A percentile compares a stretch with the other conserved stretches of the same genome.
Evolutionary conservation across 441 rosid species (phyloP).

Genomic region (Flueggea neowawraea): DNA sequence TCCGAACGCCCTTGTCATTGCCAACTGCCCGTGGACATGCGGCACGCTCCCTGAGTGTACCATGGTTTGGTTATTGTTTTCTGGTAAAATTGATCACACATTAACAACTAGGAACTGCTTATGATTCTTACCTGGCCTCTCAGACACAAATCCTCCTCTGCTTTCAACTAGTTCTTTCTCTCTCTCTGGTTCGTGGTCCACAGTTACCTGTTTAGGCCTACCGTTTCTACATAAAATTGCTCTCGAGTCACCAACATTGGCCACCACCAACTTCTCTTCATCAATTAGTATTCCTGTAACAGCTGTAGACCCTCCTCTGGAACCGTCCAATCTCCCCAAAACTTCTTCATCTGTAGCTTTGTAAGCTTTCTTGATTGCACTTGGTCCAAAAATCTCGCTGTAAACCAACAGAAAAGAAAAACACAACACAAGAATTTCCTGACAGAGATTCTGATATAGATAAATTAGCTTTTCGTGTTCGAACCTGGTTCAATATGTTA

Average conservation of each 20-base stretch:
- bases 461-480: not conserved
- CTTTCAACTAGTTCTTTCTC: constrained; percentile 31
- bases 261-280: constrained; percentile 37
- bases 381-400: constrained; percentile 40
- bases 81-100: not conserved
- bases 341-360: constrained; percentile 35
- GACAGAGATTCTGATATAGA: not conserved
- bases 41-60: constrained; percentile 30
- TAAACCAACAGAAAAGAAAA: not conserved
- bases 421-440: not conserved
- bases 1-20: constrained; percentile 52
- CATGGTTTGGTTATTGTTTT: no score
- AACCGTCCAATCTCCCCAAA: constrained; percentile 26
- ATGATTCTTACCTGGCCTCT: constrained; percentile 14
- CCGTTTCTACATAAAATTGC: constrained; percentile 37
- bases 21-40: constrained; percentile 43
- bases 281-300: constrained; percentile 49
- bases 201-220: constrained; percentile 17
- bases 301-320: constrained; percentile 56
- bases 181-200: constrained; percentile 33
- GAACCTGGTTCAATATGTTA: constrained; percentile 41
- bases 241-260: constrained; percentile 53
- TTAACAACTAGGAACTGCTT: not conserved
- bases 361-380: constrained; percentile 37
- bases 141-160: constrained; percentile 29